Conservation (phyloP, 257 asterid genomes). For the Datura wrightii region DNA sequence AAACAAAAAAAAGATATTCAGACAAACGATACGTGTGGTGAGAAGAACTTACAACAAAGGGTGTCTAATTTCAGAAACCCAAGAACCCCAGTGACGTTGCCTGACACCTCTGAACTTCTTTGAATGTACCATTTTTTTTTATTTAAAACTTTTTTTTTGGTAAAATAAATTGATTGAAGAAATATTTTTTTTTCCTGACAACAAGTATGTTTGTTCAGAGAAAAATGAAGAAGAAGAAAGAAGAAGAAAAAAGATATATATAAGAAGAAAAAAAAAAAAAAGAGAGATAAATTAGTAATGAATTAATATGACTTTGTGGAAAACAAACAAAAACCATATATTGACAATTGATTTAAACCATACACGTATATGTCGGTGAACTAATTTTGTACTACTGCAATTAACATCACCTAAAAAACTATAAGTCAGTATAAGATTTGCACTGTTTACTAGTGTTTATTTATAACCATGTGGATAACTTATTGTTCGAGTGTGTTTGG, state of each 20-base stretch:
- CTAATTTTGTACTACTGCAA: background rate
- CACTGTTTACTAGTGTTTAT: background rate
- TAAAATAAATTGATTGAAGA: background rate
- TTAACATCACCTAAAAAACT: conserved; percentile 14
- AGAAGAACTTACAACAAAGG: conserved; percentile 65
- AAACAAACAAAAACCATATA: background rate
- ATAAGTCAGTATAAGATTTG: background rate
- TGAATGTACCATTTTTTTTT: conserved; percentile 58
- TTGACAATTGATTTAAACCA: background rate
- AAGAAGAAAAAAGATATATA: background rate
- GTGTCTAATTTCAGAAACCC: conserved; percentile 97
- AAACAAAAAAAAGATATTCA: background rate
- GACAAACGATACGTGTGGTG: too few species aligned
- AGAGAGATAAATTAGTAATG: background rate
- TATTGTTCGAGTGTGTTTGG: background rate
- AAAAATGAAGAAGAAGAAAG: background rate
- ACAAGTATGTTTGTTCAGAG: background rate
- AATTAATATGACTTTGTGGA: background rate
- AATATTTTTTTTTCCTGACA: background rate
- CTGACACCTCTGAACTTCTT: conserved; percentile 89
- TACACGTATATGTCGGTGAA: conserved; percentile 26
- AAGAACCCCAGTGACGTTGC: conserved; percentile 97
- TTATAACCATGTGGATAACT: background rate
- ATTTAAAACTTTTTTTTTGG: too few species aligned
- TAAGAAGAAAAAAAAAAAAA: background rate